A percentile compares a stretch with the other conserved stretches of the same genome.
Evolutionary conservation across 306 rosid species (phyloP).

Genomic region (Parietaria judaica): DNA sequence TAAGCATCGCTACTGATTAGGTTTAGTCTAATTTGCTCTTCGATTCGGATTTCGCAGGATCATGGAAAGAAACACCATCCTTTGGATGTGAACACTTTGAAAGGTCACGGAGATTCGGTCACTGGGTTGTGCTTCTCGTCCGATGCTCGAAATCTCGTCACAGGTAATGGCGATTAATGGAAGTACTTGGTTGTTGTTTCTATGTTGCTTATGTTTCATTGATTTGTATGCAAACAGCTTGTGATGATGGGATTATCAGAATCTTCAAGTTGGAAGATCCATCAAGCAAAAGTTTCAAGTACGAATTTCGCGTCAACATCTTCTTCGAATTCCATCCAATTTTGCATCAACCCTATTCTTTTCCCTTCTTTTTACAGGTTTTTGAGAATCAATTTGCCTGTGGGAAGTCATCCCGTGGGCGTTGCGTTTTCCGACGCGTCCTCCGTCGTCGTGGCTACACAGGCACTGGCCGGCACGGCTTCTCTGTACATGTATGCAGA

Average conservation of each 20-base stretch:
- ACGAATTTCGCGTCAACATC: constrained; percentile 25
- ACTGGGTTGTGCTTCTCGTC: constrained; percentile 74
- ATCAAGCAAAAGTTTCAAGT: constrained; percentile 94
- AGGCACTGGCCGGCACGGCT: constrained; percentile 56
- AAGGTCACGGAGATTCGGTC: constrained; percentile 91
- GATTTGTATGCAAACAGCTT: constrained; percentile 46
- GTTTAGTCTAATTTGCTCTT: not conserved
- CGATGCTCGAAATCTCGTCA: constrained; percentile 65
- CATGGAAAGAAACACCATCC: constrained; percentile 90
- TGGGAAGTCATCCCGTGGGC: constrained; percentile 87
- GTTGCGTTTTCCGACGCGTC: constrained; percentile 58
- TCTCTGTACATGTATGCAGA: constrained; percentile 89
- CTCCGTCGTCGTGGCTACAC: constrained; percentile 72
- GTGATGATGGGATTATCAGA: constrained; percentile 91
- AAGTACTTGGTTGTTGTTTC: not conserved
- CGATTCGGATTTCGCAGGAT: constrained; percentile 40
- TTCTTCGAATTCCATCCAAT: constrained; percentile 9
- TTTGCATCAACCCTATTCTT: constrained; percentile 7
- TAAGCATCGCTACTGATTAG: not conserved
- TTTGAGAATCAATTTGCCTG: constrained; percentile 70
- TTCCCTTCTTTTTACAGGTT: constrained; percentile 49
- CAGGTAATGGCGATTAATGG: constrained; percentile 42
- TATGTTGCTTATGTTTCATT: constrained; percentile 2
- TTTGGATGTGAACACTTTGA: constrained; percentile 90
- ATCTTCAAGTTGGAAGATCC: constrained; percentile 92